These are phyloP conservation scores for Yamadazyma oceani DNA, from an alignment of 1,139 yeast species.

Conservation along the genomic window DNA sequence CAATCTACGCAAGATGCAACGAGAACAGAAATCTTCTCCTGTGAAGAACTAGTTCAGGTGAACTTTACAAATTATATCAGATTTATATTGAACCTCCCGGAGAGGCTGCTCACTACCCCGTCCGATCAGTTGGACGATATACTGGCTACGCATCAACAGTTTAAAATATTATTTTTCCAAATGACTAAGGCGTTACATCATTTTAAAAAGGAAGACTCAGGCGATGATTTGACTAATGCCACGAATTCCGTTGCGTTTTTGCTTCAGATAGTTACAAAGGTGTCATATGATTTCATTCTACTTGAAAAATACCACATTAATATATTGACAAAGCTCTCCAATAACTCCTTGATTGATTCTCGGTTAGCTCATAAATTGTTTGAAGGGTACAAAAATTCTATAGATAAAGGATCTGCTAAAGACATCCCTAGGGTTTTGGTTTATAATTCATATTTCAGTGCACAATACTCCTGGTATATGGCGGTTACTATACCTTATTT, in stretches of 20 bases:
- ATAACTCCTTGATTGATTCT: slow-evolving; percentile 33
- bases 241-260: slow-evolving; percentile 21
- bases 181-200: slow-evolving; percentile 28
- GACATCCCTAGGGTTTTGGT: no score
- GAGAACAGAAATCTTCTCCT: slow-evolving; percentile 18
- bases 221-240: slow-evolving; percentile 22
- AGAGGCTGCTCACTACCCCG: slow-evolving; percentile 13
- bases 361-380: slow-evolving; percentile 25
- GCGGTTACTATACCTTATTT: slow-evolving; percentile 40
- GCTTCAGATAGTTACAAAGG: slow-evolving; percentile 35
- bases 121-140: slow-evolving; percentile 20
- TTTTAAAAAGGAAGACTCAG: slow-evolving; percentile 32
- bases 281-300: slow-evolving; percentile 41
- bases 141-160: slow-evolving; percentile 30
- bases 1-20: slow-evolving; percentile 8
- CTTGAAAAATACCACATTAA: slow-evolving; percentile 45
- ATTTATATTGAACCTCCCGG: slow-evolving; percentile 35
- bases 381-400: slow-evolving; percentile 9
- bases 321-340: slow-evolving; percentile 34
- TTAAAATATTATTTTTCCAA: slow-evolving; percentile 26
- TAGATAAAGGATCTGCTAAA: slow-evolving; percentile 23
- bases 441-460: slow-evolving; percentile 35
- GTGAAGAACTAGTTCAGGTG: slow-evolving; percentile 41
- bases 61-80: slow-evolving; percentile 42
- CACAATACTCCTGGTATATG: slow-evolving; percentile 41